These are phyloP conservation scores for Pleurotus citrinopileatus DNA, from an alignment of 768 basidiomycete species.

Conservation along the genomic window DNA sequence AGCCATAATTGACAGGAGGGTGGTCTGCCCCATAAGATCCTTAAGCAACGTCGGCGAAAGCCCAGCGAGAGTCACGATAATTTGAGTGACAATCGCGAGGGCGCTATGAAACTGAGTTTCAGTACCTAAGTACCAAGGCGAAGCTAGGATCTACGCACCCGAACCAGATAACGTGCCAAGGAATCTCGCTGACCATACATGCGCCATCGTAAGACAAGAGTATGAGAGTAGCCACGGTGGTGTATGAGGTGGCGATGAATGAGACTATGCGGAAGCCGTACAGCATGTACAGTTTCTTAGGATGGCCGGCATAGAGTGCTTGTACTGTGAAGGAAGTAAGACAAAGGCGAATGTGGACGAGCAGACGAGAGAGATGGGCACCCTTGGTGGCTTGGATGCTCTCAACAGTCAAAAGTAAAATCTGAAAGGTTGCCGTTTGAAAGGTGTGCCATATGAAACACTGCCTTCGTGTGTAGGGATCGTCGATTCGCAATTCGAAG, in stretches of 20 bases:
- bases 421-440: constrained; percentile 2
- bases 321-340: background rate
- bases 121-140: background rate
- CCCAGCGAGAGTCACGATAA: background rate
- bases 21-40: background rate
- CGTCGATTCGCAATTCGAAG: background rate
- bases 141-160: background rate
- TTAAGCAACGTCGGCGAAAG: background rate
- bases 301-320: background rate
- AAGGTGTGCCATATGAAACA: constrained; percentile 4
- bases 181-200: constrained; percentile 1
- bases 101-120: background rate
- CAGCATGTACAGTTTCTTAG: background rate
- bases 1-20: constrained; percentile 1
- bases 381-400: constrained; percentile 4
- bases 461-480: background rate
- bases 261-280: background rate
- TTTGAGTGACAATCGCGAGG: constrained; percentile 3
- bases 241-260: background rate
- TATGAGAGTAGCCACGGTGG: background rate
- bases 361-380: background rate
- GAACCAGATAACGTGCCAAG: constrained; percentile 7
- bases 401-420: constrained; percentile 1
- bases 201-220: constrained; percentile 7
- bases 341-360: background rate